These are phyloP conservation scores for Fusarium metavorans DNA, from an alignment of 2,329 filamentous ascomycete genomes.

Conservation along the genomic window DNA sequence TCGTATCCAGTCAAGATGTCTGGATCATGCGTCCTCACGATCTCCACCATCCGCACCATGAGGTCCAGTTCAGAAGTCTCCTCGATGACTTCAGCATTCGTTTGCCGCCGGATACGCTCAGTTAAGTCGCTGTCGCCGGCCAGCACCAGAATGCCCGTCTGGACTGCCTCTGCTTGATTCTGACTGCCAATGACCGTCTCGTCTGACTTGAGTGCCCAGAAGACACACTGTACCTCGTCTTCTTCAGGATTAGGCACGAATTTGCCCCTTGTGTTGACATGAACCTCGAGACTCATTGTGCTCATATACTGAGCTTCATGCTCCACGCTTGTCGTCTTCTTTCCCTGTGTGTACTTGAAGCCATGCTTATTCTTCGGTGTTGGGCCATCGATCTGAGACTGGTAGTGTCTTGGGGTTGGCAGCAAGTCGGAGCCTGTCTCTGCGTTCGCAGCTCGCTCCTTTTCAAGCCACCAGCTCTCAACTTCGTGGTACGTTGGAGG, in stretches of 20 bases:
- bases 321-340: conserved; percentile 79
- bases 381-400: conserved; percentile 90
- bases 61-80: conserved; percentile 87
- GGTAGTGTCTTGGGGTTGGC: conserved; percentile 51
- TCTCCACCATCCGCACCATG: conserved; percentile 85
- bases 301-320: conserved; percentile 96
- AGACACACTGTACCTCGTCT: conserved; percentile 88
- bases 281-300: conserved; percentile 92
- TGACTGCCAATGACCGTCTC: conserved; percentile 66
- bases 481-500: conserved; percentile 82
- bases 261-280: conserved; percentile 86
- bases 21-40: conserved; percentile 86
- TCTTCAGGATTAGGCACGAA: conserved; percentile 90
- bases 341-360: conserved; percentile 87
- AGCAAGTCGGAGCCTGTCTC: conserved; percentile 26
- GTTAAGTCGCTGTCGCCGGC: conserved; percentile 71
- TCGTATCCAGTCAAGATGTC: conserved; percentile 96
- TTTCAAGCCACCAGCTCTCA: conserved; percentile 71
- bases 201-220: conserved; percentile 89
- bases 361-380: conserved; percentile 86
- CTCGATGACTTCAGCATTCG: conserved; percentile 73
- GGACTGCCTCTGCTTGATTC: conserved; percentile 60
- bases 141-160: conserved; percentile 79
- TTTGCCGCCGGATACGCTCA: conserved; percentile 71
- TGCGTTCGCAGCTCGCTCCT: conserved; percentile 27